Percentiles rank a stretch among this genome's conserved stretches.
phyloP scores from a whole-genome alignment of 1,139 yeast species.

The Keqinozyma sinolaborantium region DNA sequence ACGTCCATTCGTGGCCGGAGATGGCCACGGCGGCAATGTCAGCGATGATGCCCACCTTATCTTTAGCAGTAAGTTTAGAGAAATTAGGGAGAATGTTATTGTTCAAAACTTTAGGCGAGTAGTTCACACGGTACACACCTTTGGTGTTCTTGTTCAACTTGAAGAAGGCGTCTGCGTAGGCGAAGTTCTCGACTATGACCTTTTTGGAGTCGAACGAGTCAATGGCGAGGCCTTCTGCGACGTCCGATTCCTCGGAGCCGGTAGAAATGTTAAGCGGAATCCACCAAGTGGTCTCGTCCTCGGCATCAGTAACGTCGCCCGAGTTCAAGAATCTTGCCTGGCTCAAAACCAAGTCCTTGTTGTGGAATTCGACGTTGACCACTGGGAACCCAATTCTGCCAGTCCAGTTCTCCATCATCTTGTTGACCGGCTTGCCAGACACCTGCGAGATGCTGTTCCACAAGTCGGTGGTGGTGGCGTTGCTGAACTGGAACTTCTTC shows the following conservation, averaged over 20 bases:
- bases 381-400: constrained; percentile 83
- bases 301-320: constrained; percentile 75
- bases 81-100: constrained; percentile 42
- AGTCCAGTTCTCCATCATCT: constrained; percentile 81
- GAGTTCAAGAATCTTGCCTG: constrained; percentile 78
- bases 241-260: constrained; percentile 12
- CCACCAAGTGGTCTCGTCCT: constrained; percentile 75
- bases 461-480: constrained; percentile 75
- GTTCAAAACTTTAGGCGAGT: constrained; percentile 47
- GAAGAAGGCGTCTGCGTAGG: constrained; percentile 31
- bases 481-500: constrained; percentile 66
- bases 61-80: constrained; percentile 48
- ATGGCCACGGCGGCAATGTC: constrained; percentile 60
- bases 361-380: constrained; percentile 48
- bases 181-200: constrained; percentile 20
- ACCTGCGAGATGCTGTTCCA: constrained; percentile 76
- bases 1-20: constrained; percentile 53
- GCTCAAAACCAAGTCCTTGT: constrained; percentile 45
- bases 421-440: constrained; percentile 68
- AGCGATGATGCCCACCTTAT: constrained; percentile 65
- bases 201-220: constrained; percentile 21
- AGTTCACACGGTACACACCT: constrained; percentile 68
- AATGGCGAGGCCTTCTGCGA: constrained; percentile 5
- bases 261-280: constrained; percentile 54
- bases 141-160: constrained; percentile 61